Evolutionary conservation across 768 basidiomycete species (phyloP).

Genomic region (Fistulinella prunicolor): DNA sequence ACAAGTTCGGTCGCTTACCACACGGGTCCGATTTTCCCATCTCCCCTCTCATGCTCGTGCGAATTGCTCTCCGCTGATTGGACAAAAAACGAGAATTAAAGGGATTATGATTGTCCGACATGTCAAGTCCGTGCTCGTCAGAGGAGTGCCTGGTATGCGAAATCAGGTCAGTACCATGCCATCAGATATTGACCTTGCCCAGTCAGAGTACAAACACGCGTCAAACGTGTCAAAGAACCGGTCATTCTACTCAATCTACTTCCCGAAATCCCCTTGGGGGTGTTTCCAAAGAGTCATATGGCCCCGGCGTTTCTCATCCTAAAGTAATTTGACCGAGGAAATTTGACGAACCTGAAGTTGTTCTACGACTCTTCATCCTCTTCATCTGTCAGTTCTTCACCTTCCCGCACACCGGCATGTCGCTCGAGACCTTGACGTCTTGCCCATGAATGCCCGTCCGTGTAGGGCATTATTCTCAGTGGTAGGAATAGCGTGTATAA

Average conservation of each 20-base stretch:
- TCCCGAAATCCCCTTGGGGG: constrained; percentile 17
- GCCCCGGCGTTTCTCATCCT: constrained; percentile 72
- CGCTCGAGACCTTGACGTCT: constrained; percentile 60
- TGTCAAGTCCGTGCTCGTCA: not conserved
- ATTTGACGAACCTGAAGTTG: constrained; percentile 4
- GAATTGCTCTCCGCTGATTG: not conserved
- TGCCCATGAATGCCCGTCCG: constrained; percentile 82
- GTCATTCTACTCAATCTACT: constrained; percentile 22
- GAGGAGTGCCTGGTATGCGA: not conserved
- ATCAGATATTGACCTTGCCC: not conserved
- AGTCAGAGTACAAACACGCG: constrained; percentile 22
- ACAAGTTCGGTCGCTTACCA: not conserved
- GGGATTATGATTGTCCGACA: too few relatives aligned
- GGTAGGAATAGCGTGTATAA: constrained; percentile 80
- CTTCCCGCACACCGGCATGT: constrained; percentile 61
- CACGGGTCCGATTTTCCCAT: not conserved
- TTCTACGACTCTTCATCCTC: constrained; percentile 39
- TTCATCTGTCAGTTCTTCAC: constrained; percentile 90
- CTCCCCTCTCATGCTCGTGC: not conserved
- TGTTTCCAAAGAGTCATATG: constrained; percentile 71
- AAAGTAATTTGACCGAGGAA: not conserved
- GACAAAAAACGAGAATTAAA: too few relatives aligned
- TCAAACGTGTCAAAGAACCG: constrained; percentile 15
- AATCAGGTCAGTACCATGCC: constrained; percentile 6
- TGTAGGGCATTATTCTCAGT: constrained; percentile 72